phyloP scores from a whole-genome alignment of 768 basidiomycete genomes.

The Nidularia sp. region DNA sequence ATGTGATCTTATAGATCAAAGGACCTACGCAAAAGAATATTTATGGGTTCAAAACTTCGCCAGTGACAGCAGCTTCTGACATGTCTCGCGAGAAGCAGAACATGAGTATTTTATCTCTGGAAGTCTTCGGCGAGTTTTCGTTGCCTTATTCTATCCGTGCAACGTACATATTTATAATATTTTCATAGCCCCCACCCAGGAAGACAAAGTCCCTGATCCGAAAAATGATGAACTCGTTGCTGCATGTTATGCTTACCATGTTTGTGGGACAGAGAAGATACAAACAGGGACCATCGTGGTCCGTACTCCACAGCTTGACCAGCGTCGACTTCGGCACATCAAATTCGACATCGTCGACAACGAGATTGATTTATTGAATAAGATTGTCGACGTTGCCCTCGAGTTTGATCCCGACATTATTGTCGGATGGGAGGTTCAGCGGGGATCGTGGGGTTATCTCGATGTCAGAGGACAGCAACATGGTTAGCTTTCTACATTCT shows the following conservation, averaged over 20 bases:
- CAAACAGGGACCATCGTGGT: slow-evolving; percentile 55
- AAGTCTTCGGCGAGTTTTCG: slow-evolving; percentile 69
- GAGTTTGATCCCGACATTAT: slow-evolving; percentile 89
- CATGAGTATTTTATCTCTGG: slow-evolving; percentile 80
- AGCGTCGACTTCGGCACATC: slow-evolving; percentile 36
- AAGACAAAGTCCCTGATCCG: slow-evolving; percentile 59
- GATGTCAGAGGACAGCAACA: slow-evolving; percentile 57
- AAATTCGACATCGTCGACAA: slow-evolving; percentile 49
- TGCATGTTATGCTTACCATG: slow-evolving; percentile 72
- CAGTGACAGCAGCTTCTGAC: slow-evolving; percentile 16
- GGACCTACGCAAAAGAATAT: slow-evolving; percentile 74
- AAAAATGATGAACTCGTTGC: slow-evolving; percentile 62
- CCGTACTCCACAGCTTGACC: slow-evolving; percentile 30
- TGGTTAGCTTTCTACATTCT: slow-evolving; percentile 33
- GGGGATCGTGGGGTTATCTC: slow-evolving; percentile 88
- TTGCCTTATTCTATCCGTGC: background rate
- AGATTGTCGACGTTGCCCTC: slow-evolving; percentile 65
- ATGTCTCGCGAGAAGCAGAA: slow-evolving; percentile 53
- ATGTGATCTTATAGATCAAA: slow-evolving; percentile 37
- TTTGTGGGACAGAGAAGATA: slow-evolving; percentile 29
- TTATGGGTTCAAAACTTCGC: slow-evolving; percentile 63
- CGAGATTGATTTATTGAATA: slow-evolving; percentile 83
- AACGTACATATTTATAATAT: background rate
- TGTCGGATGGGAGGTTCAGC: slow-evolving; percentile 89
- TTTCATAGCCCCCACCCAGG: slow-evolving; percentile 53